A percentile compares a stretch with the other conserved stretches of the same genome.
phyloP scores from a whole-genome alignment of 495 filamentous ascomycete species.

The Neurospora sp. region DNA sequence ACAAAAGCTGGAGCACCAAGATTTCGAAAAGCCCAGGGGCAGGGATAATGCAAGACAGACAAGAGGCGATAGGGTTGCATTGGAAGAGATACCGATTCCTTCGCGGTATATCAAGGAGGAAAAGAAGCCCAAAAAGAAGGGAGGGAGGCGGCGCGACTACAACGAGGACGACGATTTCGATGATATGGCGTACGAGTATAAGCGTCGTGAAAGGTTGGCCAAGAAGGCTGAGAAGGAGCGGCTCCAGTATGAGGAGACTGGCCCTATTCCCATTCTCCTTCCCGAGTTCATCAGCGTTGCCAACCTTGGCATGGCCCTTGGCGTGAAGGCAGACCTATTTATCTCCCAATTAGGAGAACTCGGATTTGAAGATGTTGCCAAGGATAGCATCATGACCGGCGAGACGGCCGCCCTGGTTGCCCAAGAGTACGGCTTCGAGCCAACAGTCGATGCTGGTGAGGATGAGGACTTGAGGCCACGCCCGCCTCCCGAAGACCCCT shows the following conservation, averaged over 20 bases:
- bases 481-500: constrained; percentile 60
- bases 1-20: constrained; percentile 2
- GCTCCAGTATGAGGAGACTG: constrained; percentile 18
- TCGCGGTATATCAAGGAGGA: neutral
- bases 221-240: constrained; percentile 24
- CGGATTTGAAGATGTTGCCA: constrained; percentile 72
- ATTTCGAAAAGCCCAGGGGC: neutral
- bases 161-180: constrained; percentile 27
- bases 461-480: constrained; percentile 64
- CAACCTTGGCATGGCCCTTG: constrained; percentile 71
- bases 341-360: constrained; percentile 60
- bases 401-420: constrained; percentile 88
- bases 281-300: constrained; percentile 85
- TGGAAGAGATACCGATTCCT: neutral
- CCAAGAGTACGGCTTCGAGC: constrained; percentile 86
- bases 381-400: constrained; percentile 75
- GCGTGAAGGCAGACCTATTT: constrained; percentile 60
- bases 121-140: constrained; percentile 12
- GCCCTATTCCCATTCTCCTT: constrained; percentile 49
- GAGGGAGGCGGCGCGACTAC: constrained; percentile 3
- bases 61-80: neutral
- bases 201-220: constrained; percentile 25
- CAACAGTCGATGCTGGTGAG: constrained; percentile 60
- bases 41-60: neutral
- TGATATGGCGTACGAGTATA: constrained; percentile 18